Evolutionary conservation across 805 yeast genomes (phyloP), one percentile per base, ranked within the genome.

Genomic region (Candida coquimbonensis): DNA sequence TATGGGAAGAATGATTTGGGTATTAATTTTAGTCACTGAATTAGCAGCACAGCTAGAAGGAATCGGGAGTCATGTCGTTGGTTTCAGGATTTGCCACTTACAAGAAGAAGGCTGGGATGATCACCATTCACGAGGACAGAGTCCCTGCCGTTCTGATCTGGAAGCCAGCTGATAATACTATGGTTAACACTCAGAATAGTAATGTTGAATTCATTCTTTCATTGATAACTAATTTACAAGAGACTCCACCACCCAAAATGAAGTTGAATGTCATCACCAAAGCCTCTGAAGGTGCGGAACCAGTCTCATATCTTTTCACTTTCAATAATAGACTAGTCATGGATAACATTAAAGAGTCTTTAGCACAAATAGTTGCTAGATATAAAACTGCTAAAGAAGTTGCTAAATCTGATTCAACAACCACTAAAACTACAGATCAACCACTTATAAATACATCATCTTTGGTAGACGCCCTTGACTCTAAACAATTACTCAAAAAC

Each of bases 241-340:
- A 87, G 1, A 77, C 93, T 0, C 81, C 77, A 0, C 72, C 80
- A 25, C 83, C 81, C 13, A 81, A 80, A 53, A 77, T 85, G 83
- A 75, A 78, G 66, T 63, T 87, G 41, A 77, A 77, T 54, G 65
- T 87, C 16, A 64, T 78, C 9, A 74, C 77, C 8, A 70, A 69
- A 36, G 62, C 61, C 2, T 59, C 62, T 1, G 75, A 58, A 6
- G 63, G 60, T 2, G 63, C 55, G 0, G 69, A 57, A 5, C 50
- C 56, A 0, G 52, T 53, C 3, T 42, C 41, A 24, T 66, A 68
- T 25, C 63, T 75, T 36, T 78, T 89, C 50, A 71, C 83, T 1
- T 87, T 88, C 64, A 80, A 78, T 46, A 83, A 79, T 56, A 68
- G 93, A 42, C 77, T 78, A 17, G 83, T 85, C 8, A 84, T 89